Evolutionary conservation across 2,329 filamentous ascomycete species (phyloP).

Genomic region (Claviceps purpurea): DNA sequence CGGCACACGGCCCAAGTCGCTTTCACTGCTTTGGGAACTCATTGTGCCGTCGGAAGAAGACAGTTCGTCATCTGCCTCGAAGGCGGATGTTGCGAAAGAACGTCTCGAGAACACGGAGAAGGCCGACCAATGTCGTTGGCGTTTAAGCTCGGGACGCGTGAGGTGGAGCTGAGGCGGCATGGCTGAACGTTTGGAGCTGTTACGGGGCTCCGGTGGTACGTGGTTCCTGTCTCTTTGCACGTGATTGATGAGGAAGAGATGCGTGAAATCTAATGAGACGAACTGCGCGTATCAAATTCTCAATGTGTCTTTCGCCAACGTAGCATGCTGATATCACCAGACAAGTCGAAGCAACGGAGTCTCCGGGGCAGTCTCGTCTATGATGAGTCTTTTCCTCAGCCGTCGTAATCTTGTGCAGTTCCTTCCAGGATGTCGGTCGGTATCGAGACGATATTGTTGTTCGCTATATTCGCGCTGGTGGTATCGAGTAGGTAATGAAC

Average conservation of each 20-base stretch:
- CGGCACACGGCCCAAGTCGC: constrained; percentile 24
- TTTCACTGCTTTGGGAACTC: constrained; percentile 23
- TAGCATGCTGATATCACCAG: not conserved
- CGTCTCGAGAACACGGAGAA: constrained; percentile 39
- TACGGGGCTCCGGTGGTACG: not conserved
- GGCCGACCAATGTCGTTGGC: constrained; percentile 31
- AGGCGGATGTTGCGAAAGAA: constrained; percentile 46
- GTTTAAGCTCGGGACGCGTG: constrained; percentile 28
- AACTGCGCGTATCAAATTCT: no score
- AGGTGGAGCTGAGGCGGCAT: constrained; percentile 13
- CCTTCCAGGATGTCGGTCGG: not conserved
- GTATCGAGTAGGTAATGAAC: not conserved
- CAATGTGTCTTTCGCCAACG: not conserved
- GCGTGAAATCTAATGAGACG: no score
- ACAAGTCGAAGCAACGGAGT: not conserved
- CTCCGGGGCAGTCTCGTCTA: not conserved
- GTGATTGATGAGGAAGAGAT: constrained; percentile 1
- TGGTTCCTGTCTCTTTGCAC: not conserved
- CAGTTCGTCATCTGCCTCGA: constrained; percentile 57
- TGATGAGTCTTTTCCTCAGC: not conserved
- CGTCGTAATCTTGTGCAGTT: not conserved
- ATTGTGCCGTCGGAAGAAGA: constrained; percentile 28
- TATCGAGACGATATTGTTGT: not conserved
- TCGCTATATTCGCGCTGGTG: not conserved
- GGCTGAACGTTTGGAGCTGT: not conserved